Percentiles rank a stretch among this genome's conserved stretches.
phyloP scores from a whole-genome alignment of 2,329 filamentous ascomycete genomes.

The Penicillium sp. region DNA sequence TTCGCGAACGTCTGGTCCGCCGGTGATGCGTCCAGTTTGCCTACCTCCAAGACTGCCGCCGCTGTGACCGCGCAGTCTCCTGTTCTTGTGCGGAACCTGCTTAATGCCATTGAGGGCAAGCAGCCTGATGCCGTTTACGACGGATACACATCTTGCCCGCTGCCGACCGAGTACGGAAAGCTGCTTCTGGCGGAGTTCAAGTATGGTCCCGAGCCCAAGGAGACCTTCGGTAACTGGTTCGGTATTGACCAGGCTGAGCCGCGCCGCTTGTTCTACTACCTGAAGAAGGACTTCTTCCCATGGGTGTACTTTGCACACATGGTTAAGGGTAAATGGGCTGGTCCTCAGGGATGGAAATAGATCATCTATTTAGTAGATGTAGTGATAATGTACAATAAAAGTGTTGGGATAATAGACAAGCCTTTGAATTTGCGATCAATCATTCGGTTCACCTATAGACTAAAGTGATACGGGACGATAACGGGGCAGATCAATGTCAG shows the following conservation, averaged over 20 bases:
- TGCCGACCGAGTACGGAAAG: conserved; percentile 59
- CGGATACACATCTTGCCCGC: conserved; percentile 58
- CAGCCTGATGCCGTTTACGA: conserved; percentile 49
- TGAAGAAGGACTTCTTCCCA: conserved; percentile 68
- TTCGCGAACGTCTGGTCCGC: conserved; percentile 60
- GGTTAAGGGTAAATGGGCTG: conserved; percentile 63
- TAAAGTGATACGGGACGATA: background rate
- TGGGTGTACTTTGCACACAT: conserved; percentile 63
- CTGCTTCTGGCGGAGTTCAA: conserved; percentile 66
- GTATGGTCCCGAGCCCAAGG: conserved; percentile 62
- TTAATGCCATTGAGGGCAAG: conserved; percentile 49
- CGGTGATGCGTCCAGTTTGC: conserved; percentile 60
- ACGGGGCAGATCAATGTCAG: background rate
- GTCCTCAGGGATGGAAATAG: conserved; percentile 54
- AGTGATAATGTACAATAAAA: conserved; percentile 1
- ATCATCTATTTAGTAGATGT: background rate
- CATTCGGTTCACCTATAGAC: background rate
- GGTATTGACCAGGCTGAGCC: conserved; percentile 60
- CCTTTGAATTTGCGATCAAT: background rate
- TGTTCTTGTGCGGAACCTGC: conserved; percentile 52
- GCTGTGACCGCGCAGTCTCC: conserved; percentile 55
- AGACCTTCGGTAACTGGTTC: conserved; percentile 57
- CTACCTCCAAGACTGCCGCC: conserved; percentile 58
- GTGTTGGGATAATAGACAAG: background rate
- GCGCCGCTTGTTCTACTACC: conserved; percentile 58